Percentiles rank a stretch among this genome's conserved stretches.
These are phyloP conservation scores for Globisporangium cystogenes DNA, from an alignment of 352 stramenopile genomes.

Conservation along the genomic window DNA sequence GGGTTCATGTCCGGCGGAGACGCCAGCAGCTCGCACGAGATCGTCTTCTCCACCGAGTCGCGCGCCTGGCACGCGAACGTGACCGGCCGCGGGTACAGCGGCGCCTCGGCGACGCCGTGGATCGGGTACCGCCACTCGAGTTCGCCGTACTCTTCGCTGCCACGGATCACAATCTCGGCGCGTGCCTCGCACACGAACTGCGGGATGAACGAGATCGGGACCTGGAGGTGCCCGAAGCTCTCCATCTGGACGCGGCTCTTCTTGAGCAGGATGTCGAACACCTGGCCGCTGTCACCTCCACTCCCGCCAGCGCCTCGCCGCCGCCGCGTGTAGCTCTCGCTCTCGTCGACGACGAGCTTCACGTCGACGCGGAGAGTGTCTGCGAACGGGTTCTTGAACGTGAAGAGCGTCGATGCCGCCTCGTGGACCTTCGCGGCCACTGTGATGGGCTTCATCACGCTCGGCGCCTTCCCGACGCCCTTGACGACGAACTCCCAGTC, in stretches of 20 bases:
- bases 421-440: slow-evolving; percentile 73
- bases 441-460: slow-evolving; percentile 85
- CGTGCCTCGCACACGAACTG: slow-evolving; percentile 56
- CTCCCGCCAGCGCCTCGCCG: slow-evolving; percentile 1
- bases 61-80: slow-evolving; percentile 62
- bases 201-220: slow-evolving; percentile 90
- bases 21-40: slow-evolving; percentile 58
- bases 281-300: slow-evolving; percentile 2
- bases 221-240: slow-evolving; percentile 78
- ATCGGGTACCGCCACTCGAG: slow-evolving; percentile 78
- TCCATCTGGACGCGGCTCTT: slow-evolving; percentile 71
- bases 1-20: slow-evolving; percentile 34
- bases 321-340: not conserved
- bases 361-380: slow-evolving; percentile 78
- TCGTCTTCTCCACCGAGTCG: slow-evolving; percentile 55
- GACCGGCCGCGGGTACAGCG: slow-evolving; percentile 49
- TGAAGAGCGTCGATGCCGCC: slow-evolving; percentile 81
- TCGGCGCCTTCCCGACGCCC: slow-evolving; percentile 76
- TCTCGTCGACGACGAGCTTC: slow-evolving; percentile 31
- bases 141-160: slow-evolving; percentile 56
- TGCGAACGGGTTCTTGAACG: slow-evolving; percentile 92
- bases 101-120: slow-evolving; percentile 61
- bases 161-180: slow-evolving; percentile 64
- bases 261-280: slow-evolving; percentile 79
- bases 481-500: slow-evolving; percentile 86